phyloP scores from a whole-genome alignment of 495 filamentous ascomycete species.

The Xylaria sp. region DNA sequence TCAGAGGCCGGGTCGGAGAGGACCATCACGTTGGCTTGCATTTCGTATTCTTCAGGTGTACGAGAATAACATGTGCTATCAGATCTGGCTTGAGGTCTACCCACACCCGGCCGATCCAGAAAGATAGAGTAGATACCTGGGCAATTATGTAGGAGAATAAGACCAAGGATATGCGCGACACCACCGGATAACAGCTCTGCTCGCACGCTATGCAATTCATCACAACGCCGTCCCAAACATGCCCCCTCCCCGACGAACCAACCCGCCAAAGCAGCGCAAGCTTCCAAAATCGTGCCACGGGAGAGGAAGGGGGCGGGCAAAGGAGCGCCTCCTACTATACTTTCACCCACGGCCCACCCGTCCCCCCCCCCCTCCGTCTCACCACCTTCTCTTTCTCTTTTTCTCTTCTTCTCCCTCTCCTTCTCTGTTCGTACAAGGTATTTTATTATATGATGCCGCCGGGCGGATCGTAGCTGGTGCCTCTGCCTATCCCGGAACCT shows the following conservation, averaged over 20 bases:
- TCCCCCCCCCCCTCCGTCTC: too few species aligned
- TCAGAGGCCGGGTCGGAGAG: background rate
- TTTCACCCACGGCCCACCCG: too few species aligned
- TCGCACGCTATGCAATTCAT: constrained; percentile 37
- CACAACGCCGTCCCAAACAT: constrained; percentile 19
- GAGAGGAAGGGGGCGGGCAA: background rate
- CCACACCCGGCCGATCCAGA: constrained; percentile 3
- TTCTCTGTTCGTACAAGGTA: background rate
- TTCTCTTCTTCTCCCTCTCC: background rate
- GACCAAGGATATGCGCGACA: constrained; percentile 21
- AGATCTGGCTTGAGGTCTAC: background rate
- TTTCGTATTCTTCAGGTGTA: background rate
- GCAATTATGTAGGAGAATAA: constrained; percentile 24
- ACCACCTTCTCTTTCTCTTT: too few species aligned
- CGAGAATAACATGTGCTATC: background rate
- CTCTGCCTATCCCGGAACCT: constrained; percentile 41
- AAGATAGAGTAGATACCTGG: constrained; percentile 10
- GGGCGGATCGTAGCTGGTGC: constrained; percentile 58
- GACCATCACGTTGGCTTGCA: background rate
- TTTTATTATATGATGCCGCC: constrained; percentile 65
- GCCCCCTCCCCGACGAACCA: constrained; percentile 1
- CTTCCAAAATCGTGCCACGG: background rate
- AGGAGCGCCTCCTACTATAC: background rate
- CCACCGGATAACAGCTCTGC: constrained; percentile 30
- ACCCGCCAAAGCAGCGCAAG: constrained; percentile 21